phyloP scores from a whole-genome alignment of 345 rosid species.

The Salix brachista region DNA sequence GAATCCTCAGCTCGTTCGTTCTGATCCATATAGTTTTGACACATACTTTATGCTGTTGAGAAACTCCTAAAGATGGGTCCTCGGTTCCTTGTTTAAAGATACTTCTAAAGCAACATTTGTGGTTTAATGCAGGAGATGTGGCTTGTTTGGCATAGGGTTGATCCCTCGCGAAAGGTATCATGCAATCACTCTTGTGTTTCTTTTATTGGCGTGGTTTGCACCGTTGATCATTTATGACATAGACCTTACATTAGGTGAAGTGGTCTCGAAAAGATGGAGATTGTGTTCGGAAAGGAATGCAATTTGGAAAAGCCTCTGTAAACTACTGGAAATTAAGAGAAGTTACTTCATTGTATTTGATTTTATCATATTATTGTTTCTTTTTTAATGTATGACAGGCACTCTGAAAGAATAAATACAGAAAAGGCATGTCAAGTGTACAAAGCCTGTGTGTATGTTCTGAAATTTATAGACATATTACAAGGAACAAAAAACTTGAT shows the following conservation, averaged over 20 bases:
- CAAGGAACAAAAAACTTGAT: no score
- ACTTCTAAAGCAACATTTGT: slow-evolving; percentile 13
- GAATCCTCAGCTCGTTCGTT: neutral
- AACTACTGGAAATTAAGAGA: neutral
- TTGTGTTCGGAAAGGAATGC: slow-evolving; percentile 68
- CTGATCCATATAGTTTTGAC: neutral
- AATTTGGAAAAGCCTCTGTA: slow-evolving; percentile 86
- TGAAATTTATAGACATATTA: no score
- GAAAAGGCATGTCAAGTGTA: no score
- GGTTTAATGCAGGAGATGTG: slow-evolving; percentile 65
- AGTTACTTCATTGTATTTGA: neutral
- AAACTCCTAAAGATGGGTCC: neutral
- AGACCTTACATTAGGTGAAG: slow-evolving; percentile 52
- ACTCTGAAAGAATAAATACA: no score
- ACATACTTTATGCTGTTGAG: neutral
- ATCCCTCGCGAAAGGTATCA: slow-evolving; percentile 74
- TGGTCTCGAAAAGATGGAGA: slow-evolving; percentile 88
- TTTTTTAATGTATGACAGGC: slow-evolving; percentile 55
- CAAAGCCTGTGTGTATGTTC: no score
- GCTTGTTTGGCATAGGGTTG: slow-evolving; percentile 91
- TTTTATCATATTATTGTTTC: neutral
- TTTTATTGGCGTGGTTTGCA: slow-evolving; percentile 10
- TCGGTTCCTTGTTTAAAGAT: neutral
- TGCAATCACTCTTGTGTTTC: neutral
- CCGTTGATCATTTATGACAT: slow-evolving; percentile 15